Conservation (phyloP, 2,329 filamentous ascomycete species). For the Scortechinia acanthostroma region DNA sequence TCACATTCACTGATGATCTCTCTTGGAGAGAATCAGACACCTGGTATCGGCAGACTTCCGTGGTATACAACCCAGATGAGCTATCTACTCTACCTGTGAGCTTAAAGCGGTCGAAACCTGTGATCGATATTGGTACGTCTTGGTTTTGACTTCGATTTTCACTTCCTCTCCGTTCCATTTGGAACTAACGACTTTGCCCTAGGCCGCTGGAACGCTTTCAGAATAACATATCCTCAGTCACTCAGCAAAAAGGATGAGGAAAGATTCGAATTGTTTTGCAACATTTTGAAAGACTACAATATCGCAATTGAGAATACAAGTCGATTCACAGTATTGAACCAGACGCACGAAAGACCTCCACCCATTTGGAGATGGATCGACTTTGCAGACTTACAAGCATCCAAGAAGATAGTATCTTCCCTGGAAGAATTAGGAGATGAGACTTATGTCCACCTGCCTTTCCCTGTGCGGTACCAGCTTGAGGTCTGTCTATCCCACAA, state of each 20-base stretch:
- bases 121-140: constrained; percentile 1
- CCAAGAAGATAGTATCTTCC: neutral
- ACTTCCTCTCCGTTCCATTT: too few species aligned
- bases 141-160: too few species aligned
- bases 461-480: constrained; percentile 77
- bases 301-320: neutral
- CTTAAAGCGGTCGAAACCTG: neutral
- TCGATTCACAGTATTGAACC: neutral
- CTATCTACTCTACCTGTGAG: neutral
- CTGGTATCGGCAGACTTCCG: neutral
- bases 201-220: neutral
- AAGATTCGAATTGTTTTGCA: neutral
- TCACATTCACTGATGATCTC: neutral
- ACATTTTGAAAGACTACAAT: neutral
- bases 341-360: neutral
- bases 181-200: neutral
- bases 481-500: constrained; percentile 86
- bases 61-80: neutral
- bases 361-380: constrained; percentile 1
- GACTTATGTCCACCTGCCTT: constrained; percentile 43
- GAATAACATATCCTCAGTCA: neutral
- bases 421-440: neutral
- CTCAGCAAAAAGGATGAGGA: neutral
- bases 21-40: neutral
- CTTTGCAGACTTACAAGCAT: neutral